Evolutionary conservation across 2,329 filamentous ascomycete species (phyloP).

Genomic region (Trichophyton schoenleinii): DNA sequence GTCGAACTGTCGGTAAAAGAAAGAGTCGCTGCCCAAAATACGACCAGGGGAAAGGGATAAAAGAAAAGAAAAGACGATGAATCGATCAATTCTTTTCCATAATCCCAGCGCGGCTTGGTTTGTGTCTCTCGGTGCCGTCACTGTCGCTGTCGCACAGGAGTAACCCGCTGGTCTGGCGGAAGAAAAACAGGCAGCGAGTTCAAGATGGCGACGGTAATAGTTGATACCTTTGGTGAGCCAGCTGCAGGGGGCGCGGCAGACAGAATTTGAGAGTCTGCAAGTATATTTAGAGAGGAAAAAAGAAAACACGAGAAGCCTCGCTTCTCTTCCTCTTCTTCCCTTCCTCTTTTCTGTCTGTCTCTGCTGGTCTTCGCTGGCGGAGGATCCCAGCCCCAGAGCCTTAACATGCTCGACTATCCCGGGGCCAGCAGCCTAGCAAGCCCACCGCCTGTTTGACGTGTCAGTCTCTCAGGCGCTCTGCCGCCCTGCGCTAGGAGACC

Average conservation of each 20-base stretch:
- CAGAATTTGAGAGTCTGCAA: too few relatives aligned
- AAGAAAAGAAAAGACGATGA: neutral
- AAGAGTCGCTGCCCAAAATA: neutral
- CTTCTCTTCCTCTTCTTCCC: neutral
- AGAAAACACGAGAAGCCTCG: neutral
- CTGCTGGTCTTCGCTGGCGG: neutral
- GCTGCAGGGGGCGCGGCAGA: neutral
- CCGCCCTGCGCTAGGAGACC: neutral
- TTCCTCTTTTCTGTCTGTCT: neutral
- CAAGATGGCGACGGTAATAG: neutral
- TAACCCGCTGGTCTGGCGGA: neutral
- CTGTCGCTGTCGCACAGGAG: constrained; percentile 2
- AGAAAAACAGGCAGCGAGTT: neutral
- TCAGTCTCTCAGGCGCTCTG: constrained; percentile 3
- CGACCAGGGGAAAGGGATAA: too few relatives aligned
- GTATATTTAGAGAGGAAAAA: neutral
- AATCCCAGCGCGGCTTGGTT: neutral
- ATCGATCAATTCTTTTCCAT: constrained; percentile 2
- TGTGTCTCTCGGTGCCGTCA: neutral
- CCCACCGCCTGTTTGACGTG: constrained; percentile 4
- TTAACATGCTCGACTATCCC: neutral
- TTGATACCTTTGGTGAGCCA: neutral
- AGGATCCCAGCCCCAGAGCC: too few relatives aligned
- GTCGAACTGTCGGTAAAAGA: neutral
- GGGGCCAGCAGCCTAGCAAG: constrained; percentile 1